Conservation (phyloP, 345 rosid species). For the Geranium brycei region DNA sequence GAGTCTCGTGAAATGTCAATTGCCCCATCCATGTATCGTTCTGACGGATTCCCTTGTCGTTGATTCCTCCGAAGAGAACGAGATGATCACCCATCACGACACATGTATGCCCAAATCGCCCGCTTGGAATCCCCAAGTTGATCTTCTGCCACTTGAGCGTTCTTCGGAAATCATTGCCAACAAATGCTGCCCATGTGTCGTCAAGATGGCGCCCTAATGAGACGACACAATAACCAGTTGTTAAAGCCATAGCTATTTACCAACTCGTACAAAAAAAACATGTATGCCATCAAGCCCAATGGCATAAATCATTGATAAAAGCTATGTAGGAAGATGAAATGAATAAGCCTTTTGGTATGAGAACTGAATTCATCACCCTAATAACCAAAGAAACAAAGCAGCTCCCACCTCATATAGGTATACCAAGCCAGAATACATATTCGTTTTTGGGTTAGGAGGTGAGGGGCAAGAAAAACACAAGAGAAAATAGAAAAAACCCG, state of each 20-base stretch:
- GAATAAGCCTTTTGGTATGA: not conserved
- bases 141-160: constrained; percentile 55
- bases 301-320: no score
- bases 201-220: constrained; percentile 81
- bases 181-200: constrained; percentile 76
- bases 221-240: not conserved
- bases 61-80: constrained; percentile 81
- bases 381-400: not conserved
- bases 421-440: not conserved
- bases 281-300: no score
- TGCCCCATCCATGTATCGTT: constrained; percentile 83
- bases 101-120: constrained; percentile 91
- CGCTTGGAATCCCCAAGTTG: constrained; percentile 58
- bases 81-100: constrained; percentile 39
- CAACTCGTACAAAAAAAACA: not conserved
- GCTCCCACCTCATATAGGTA: not conserved
- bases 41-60: constrained; percentile 68
- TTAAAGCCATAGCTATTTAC: not conserved
- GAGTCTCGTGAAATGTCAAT: constrained; percentile 30
- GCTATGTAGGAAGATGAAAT: not conserved
- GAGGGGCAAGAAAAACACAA: not conserved
- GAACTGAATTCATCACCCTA: no score
- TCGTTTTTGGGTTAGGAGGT: not conserved
- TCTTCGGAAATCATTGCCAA: constrained; percentile 36
- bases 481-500: no score